These are phyloP conservation scores for Candida silvicultrix DNA, from an alignment of 805 yeast genomes.

Conservation along the genomic window DNA sequence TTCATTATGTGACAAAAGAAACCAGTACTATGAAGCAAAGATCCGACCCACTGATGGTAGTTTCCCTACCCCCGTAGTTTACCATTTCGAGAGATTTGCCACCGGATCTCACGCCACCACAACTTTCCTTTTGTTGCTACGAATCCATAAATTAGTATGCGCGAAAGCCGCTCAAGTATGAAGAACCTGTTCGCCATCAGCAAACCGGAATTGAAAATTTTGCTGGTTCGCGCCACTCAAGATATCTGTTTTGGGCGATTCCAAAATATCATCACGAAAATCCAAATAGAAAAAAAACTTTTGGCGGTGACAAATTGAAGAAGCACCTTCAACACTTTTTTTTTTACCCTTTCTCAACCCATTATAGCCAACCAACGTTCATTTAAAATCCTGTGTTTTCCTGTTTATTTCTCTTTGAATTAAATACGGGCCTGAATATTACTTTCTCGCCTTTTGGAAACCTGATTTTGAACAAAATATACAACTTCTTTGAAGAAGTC, in stretches of 20 bases:
- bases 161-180: background rate
- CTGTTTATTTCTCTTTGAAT: background rate
- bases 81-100: background rate
- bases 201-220: background rate
- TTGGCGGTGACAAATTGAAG: no score
- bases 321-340: background rate
- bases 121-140: background rate
- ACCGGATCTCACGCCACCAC: background rate
- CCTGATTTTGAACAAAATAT: background rate
- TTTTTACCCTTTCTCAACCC: background rate
- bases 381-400: constrained; percentile 1
- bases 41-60: no score
- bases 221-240: background rate
- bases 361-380: background rate
- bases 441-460: background rate
- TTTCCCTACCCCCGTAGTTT: no score
- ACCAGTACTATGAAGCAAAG: background rate
- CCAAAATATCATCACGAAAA: background rate
- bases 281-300: background rate
- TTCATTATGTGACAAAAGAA: background rate
- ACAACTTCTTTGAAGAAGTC: background rate
- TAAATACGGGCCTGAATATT: background rate
- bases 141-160: no score
- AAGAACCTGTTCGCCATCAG: background rate
- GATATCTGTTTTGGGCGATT: background rate